Base-by-base conservation (phyloP, 495 filamentous ascomycete species). In the Penicillium argentinense region DNA sequence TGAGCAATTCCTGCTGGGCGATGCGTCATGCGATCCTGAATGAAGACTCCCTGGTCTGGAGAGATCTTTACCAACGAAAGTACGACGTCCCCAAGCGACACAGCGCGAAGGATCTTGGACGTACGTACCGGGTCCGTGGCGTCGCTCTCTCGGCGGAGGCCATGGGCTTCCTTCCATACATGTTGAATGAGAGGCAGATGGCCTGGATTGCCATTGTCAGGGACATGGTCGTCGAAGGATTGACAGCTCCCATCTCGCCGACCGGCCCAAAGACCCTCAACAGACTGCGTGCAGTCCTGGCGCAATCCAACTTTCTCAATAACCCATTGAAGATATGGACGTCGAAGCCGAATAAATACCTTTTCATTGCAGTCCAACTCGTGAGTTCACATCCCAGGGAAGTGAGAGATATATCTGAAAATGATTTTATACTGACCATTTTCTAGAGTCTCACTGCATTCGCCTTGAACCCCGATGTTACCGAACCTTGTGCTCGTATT, bases 321-420 rank as follows among this genome's bases (percentile, higher is more conserved):
- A 48, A 47, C 17, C 63, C 62, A 4, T 42, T 39, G 5, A 26
- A 39, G n/a, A n/a, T n/a, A n/a, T n/a, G n/a, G n/a, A n/a, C n/a
- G 9, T 30, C 39, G 13, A 26, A 44, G 2, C 56, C 53, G 27
- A 59, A 56, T 1, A 50, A 60, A 17, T 36, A n/a, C n/a, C 19
- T 56, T 1, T 67, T 64, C 29, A 66, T 59, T 34, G 53, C 56
- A 3, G 39, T 70, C 17, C 69, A 71, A 23, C 38, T 71, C 47
- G 67, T 72, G 43, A 43, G 40, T 41, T 7, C 3, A 14, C 39
- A 23, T n/a, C n/a, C n/a, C n/a, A n/a, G n/a, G n/a, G n/a, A n/a
- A n/a, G n/a, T n/a, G n/a, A n/a, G n/a, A n/a, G n/a, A n/a, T n/a
- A n/a, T n/a, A n/a, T n/a, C n/a, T n/a, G n/a, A n/a, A n/a, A n/a